Conservation (phyloP, 2,329 filamentous ascomycete genomes). For the Trichoderma sp. region DNA sequence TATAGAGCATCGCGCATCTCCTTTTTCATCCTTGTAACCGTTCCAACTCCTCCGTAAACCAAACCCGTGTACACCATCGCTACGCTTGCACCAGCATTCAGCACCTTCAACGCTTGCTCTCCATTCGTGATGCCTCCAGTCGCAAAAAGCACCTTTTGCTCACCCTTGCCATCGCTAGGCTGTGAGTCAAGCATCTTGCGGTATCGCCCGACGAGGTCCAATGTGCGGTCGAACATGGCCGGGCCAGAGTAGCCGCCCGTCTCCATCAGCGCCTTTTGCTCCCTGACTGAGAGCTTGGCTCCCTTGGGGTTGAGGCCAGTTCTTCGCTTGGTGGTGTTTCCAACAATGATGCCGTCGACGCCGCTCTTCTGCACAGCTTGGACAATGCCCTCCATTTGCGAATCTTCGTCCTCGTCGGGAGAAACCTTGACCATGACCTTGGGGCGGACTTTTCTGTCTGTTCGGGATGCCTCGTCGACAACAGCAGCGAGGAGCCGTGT, state of each 20-base stretch:
- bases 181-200: constrained; percentile 64
- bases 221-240: constrained; percentile 78
- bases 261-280: constrained; percentile 70
- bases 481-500: constrained; percentile 80
- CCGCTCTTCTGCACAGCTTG: constrained; percentile 80
- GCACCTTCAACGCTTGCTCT: constrained; percentile 74
- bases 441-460: constrained; percentile 66
- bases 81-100: constrained; percentile 87
- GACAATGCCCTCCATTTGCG: constrained; percentile 85
- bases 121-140: constrained; percentile 92
- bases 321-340: constrained; percentile 90
- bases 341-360: constrained; percentile 93
- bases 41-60: constrained; percentile 65
- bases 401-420: constrained; percentile 85
- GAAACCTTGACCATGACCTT: constrained; percentile 96
- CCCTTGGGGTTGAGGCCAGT: constrained; percentile 69
- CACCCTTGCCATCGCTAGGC: constrained; percentile 33
- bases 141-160: constrained; percentile 83
- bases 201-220: constrained; percentile 78
- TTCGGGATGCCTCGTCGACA: constrained; percentile 71
- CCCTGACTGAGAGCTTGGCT: constrained; percentile 63
- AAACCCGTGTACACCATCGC: constrained; percentile 87
- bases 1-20: constrained; percentile 55
- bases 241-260: constrained; percentile 90
- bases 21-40: constrained; percentile 64